Base-by-base conservation (phyloP, 768 basidiomycete genomes). In the Collybia mongolica region DNA sequence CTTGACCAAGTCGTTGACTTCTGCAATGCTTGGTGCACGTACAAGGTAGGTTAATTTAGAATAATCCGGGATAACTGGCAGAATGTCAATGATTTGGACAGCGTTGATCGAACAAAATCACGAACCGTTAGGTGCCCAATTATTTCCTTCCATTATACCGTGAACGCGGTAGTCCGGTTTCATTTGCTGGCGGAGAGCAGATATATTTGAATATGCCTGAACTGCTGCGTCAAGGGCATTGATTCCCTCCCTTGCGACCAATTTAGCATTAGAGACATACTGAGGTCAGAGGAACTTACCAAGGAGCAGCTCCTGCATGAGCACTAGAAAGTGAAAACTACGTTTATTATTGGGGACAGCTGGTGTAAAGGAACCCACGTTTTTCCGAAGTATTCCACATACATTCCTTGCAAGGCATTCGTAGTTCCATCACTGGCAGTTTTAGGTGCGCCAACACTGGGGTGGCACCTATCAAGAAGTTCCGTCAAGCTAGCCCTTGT, bases 191-290 rank as follows among this genome's bases (percentile, higher is more conserved):
- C 93, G 80, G 41, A 96, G 75, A 19, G 83, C 82, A 2, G 91
- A 86, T 37, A 96, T 76, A 41, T 80, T 76, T 6, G 84, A 82
- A 64, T 95, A 94, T 0, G 91, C 88, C 7, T 91, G 69, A 63
- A 93, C 88, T 0, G 92, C 92, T 0, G 93, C 93, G 60, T 95
- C 93, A 39, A 92, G 77, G 11, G 92, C 90, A 60, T 94, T 94
- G 37, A 78, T 79, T 19, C 87, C 92, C 65, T 94, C 89, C 88
- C 79, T 80, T 51, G 38, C 29, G 35, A 12, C 20, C 39, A 44
- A 26, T 44, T 41, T 39, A 53, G 41, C 17, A 51, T 39, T 19
- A 12, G 46, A 40, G 28, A 46, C 46, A n/a, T 20, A 23, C 3
- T 18, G 39, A 17, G 46, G 6, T 42, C 23, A 40, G 22, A 48